Evolutionary conservation across 441 rosid genomes (phyloP), one percentile per base, ranked within the genome.

Genomic region (Gossypium lobatum): DNA sequence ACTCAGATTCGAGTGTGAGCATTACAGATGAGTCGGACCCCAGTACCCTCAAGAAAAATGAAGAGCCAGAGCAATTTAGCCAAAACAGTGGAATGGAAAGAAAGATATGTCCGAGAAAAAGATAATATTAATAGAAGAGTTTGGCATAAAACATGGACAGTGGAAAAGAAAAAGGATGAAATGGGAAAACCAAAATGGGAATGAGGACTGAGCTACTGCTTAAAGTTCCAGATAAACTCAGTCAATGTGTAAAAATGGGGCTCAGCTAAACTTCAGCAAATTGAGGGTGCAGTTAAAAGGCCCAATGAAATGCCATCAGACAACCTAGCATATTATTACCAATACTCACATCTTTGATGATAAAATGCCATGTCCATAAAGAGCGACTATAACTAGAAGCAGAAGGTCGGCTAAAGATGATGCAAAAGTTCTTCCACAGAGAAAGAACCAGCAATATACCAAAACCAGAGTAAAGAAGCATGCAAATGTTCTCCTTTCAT

Each of bases 391-490:
- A 26, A 83, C 39, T 60, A 85, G 65, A 76, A 89, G 85, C 80
- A 93, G 82, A 80, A 95, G 89, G 71, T 84, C 83, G 66, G 93
- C 92, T 60, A 85, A 78, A 66, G 95, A 91, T 39, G 99, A 85
- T 79, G 81, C 77, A 48, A 95, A 88, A 75, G 89, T 80, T 76
- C 90, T 88, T 79, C 89, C 97, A 73, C 86, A 80, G 45, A 91
- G 90, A 76, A 89, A 87, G 83, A 89, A 88, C 97, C 97, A 92
- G 83, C 84, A 87, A 74, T 87, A 92, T 74, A 87, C 73, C 74
- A 86, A 18, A 80, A 79, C 81, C 77, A 85, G 78, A 13, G 78
- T 57, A 65, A 90, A 73, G 71, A 92, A 91, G 82, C 80, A 91
- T 7, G 84, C 53, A 69, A 91, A 91, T 72, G 99, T 88, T 82